A percentile compares a stretch with the other conserved stretches of the same genome.
Conservation (phyloP, 208 protist genomes). For the Eutreptiella sp. region DNA sequence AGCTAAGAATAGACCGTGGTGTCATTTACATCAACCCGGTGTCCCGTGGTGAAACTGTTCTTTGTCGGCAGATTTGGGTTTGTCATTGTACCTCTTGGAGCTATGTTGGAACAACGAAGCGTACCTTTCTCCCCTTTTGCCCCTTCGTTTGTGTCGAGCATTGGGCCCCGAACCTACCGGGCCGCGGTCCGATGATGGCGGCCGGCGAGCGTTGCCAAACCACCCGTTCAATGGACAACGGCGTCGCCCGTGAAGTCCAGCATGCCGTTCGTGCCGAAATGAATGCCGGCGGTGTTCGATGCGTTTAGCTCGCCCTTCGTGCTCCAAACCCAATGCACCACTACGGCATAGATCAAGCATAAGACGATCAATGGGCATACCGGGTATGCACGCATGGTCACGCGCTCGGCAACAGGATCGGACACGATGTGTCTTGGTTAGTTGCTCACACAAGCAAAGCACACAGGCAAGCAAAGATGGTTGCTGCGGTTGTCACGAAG, state of each 20-base stretch:
- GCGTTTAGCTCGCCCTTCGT: conserved; percentile 6
- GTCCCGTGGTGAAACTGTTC: too few relatives aligned
- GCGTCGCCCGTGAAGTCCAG: conserved; percentile 32
- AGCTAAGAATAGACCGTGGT: too few relatives aligned
- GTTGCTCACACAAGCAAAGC: too few relatives aligned
- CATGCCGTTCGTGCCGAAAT: conserved; percentile 1
- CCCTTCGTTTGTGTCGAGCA: too few relatives aligned
- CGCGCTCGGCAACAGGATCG: conserved; percentile 28
- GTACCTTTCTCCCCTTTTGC: too few relatives aligned
- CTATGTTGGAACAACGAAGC: too few relatives aligned
- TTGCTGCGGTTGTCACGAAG: conserved; percentile 26
- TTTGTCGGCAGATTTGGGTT: too few relatives aligned
- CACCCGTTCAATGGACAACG: conserved; percentile 32
- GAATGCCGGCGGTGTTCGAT: too few relatives aligned
- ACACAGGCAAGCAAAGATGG: too few relatives aligned
- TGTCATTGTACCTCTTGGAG: too few relatives aligned
- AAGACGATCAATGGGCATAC: conserved; percentile 22
- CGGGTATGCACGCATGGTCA: conserved; percentile 19
- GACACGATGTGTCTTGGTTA: too few relatives aligned
- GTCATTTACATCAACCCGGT: too few relatives aligned
- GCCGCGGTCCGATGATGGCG: conserved; percentile 11
- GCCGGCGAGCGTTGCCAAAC: conserved; percentile 20
- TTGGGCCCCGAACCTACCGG: conserved; percentile 12
- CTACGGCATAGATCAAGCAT: conserved; percentile 22
- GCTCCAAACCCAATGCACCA: conserved; percentile 30